These are phyloP conservation scores for Ceratocystis diversiconidia DNA, from an alignment of 2,329 filamentous ascomycete genomes.

Conservation along the genomic window DNA sequence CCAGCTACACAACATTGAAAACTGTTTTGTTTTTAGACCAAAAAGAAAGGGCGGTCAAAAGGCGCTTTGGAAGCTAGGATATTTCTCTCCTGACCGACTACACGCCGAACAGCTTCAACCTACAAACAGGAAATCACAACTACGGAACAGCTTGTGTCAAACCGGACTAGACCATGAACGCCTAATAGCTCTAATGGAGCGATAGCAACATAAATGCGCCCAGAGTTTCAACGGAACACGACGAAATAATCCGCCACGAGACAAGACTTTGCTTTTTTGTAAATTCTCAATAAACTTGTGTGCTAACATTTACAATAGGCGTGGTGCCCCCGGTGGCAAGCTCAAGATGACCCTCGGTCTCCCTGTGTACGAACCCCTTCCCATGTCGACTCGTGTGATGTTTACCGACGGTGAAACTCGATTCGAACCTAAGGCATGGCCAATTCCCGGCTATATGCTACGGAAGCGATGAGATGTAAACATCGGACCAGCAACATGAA, in stretches of 20 bases:
- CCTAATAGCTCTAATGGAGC: background rate
- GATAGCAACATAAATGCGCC: background rate
- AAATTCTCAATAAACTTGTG: constrained; percentile 22
- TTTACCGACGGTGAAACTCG: background rate
- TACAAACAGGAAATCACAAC: no score
- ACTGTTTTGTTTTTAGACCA: background rate
- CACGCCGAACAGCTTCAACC: no score
- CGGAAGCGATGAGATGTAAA: constrained; percentile 19
- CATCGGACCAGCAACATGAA: background rate
- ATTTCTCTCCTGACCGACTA: background rate
- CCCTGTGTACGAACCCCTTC: constrained; percentile 65
- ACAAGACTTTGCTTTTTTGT: constrained; percentile 7
- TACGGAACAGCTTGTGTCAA: no score
- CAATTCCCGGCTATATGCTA: background rate
- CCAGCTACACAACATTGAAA: no score
- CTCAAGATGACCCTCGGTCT: constrained; percentile 99
- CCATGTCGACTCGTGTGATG: background rate
- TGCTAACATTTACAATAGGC: constrained; percentile 34
- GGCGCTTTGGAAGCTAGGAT: background rate
- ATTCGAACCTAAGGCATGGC: constrained; percentile 9
- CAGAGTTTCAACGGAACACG: background rate
- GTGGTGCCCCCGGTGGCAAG: constrained; percentile 98
- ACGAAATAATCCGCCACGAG: constrained; percentile 10
- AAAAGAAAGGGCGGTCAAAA: background rate
- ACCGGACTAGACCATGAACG: background rate